These are phyloP conservation scores for Cyclotella sp. DNA, from an alignment of 108 stramenopile species.

Conservation along the genomic window DNA sequence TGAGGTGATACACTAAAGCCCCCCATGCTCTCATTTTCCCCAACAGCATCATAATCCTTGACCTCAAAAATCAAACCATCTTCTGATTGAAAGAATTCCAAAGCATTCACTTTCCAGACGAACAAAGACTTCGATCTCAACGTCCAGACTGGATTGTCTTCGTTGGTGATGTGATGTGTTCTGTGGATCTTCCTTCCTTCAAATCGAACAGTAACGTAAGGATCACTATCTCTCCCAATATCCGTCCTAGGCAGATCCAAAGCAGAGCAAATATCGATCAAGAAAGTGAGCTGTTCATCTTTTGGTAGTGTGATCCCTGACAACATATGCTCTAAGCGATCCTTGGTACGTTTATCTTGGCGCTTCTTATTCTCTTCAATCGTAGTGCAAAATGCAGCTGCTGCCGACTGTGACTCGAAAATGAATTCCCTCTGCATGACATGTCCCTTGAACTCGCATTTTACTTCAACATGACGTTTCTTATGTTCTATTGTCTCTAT, in stretches of 20 bases:
- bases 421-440: slow-evolving; percentile 61
- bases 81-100: slow-evolving; percentile 63
- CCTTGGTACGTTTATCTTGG: slow-evolving; percentile 48
- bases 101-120: slow-evolving; percentile 55
- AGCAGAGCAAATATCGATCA: slow-evolving; percentile 81
- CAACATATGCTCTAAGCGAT: slow-evolving; percentile 46
- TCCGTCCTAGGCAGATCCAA: slow-evolving; percentile 67
- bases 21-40: slow-evolving; percentile 64
- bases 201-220: slow-evolving; percentile 59
- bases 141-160: slow-evolving; percentile 83
- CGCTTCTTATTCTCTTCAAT: slow-evolving; percentile 54
- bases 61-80: slow-evolving; percentile 74
- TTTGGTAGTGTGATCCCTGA: slow-evolving; percentile 54
- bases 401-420: slow-evolving; percentile 64
- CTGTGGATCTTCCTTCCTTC: slow-evolving; percentile 63
- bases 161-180: slow-evolving; percentile 57
- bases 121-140: slow-evolving; percentile 71
- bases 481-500: slow-evolving; percentile 44
- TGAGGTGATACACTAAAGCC: slow-evolving; percentile 49
- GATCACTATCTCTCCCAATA: slow-evolving; percentile 63
- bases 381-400: slow-evolving; percentile 47
- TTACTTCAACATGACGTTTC: slow-evolving; percentile 38
- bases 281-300: slow-evolving; percentile 51
- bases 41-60: slow-evolving; percentile 71
- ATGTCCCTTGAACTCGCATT: slow-evolving; percentile 33